Base-by-base conservation (phyloP, 2,329 filamentous ascomycete genomes). In the Aspergillus hiratsukae region DNA sequence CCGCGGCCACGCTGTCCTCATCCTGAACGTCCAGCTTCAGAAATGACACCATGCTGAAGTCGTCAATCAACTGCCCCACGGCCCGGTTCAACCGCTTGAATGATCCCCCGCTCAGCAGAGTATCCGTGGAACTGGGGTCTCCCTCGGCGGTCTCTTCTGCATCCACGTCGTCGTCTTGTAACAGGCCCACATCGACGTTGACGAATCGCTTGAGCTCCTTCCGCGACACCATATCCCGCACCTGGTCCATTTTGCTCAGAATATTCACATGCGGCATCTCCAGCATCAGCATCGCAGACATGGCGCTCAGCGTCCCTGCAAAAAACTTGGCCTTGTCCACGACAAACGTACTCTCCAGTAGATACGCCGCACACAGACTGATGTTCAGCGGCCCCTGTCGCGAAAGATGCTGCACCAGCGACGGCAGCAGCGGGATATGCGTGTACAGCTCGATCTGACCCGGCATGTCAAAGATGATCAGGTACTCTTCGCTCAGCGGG, bases 211-310 rank as follows among this genome's bases (percentile, higher is more conserved):
- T 95, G 58, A 99, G 72, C 65, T 97, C 91, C 72, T 88, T 88
- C 74, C 91, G 91, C 57, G 87, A 87, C 27, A 97, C 84, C 74
- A 94, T 90, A 41, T 90, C 91, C 72, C 94, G 94, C 63, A 97
- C 86, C 59, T 97, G 83, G 72, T 99, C 94, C 92, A 97, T 97
- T 78, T 99, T 99, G 70, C 89, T 95, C 55, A 99, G 79, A 58
- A 99, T 88, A 72, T 99, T 99, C 70, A 99, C 86, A 71, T 99
- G 94, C 4, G 94, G 94, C 62, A 97, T 86, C 76, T 97, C 94
- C 61, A 99, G 84, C 91, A 97, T 94, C 68, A 99, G 86, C 94
- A 99, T 99, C 62, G 94, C 92, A 68, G 90, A 95, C 94, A 99
- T 97, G 62, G 94, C 94, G 70, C 89, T 94, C 58, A 99, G 80